Evolutionary conservation across 225 moss, liverwort and hornwort genomes (phyloP).

Genomic region (Sphagnum contortum): DNA sequence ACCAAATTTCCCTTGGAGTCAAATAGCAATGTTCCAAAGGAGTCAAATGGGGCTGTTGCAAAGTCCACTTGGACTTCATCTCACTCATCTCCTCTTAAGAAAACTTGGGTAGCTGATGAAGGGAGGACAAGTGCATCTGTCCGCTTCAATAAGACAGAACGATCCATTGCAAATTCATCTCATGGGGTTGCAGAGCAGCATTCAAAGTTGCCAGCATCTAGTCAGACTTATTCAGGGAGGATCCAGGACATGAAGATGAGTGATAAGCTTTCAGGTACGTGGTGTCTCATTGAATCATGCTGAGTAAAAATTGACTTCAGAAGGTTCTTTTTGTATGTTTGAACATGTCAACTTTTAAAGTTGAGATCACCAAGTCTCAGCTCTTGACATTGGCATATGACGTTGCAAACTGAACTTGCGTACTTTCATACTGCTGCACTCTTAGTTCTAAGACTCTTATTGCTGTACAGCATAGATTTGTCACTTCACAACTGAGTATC

Average conservation of each 20-base stretch:
- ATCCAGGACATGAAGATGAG: slow-evolving; percentile 19
- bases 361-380: background rate
- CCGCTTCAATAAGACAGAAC: slow-evolving; percentile 10
- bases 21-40: slow-evolving; percentile 8
- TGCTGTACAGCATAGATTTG: background rate
- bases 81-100: slow-evolving; percentile 10
- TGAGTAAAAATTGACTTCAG: slow-evolving; percentile 9
- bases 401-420: background rate
- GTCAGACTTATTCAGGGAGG: slow-evolving; percentile 14
- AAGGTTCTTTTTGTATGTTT: slow-evolving; percentile 1
- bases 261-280: slow-evolving; percentile 37
- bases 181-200: background rate
- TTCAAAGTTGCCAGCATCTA: slow-evolving; percentile 8
- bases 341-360: background rate
- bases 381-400: background rate
- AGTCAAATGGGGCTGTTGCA: background rate
- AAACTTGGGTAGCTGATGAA: slow-evolving; percentile 4
- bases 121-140: slow-evolving; percentile 9
- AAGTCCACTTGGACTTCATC: slow-evolving; percentile 4
- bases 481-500: background rate
- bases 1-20: slow-evolving; percentile 12
- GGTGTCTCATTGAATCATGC: slow-evolving; percentile 6
- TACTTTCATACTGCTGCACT: no score
- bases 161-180: background rate
- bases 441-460: background rate